A percentile compares a stretch with the other conserved stretches of the same genome.
Conservation (phyloP, 2,329 filamentous ascomycete genomes). For the Dactylellina sp. region DNA sequence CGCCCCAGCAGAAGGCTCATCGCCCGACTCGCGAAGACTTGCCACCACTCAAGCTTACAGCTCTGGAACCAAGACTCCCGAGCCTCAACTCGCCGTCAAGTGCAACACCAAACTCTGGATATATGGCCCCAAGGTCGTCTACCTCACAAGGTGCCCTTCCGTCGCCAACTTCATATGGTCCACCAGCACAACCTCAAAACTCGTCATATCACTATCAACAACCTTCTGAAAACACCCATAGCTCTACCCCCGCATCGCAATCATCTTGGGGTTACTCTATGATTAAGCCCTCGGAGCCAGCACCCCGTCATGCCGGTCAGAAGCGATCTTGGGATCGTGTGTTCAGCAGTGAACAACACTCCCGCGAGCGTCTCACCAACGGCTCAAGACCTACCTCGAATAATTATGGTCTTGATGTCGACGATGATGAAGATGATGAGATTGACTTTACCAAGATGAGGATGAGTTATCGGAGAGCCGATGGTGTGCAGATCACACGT, state of each 20-base stretch:
- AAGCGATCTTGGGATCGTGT: slow-evolving; percentile 60
- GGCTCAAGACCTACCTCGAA: slow-evolving; percentile 58
- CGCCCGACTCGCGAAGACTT: slow-evolving; percentile 52
- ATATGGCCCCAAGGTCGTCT: slow-evolving; percentile 53
- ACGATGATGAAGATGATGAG: slow-evolving; percentile 59
- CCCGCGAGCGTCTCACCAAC: slow-evolving; percentile 59
- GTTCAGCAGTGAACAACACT: slow-evolving; percentile 59
- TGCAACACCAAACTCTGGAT: slow-evolving; percentile 49
- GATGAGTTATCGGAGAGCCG: slow-evolving; percentile 61
- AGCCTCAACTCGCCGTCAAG: slow-evolving; percentile 54
- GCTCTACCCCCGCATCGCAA: slow-evolving; percentile 56
- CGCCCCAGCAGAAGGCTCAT: slow-evolving; percentile 50
- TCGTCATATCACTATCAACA: slow-evolving; percentile 41
- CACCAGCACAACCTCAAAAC: slow-evolving; percentile 40
- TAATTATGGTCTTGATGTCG: slow-evolving; percentile 55
- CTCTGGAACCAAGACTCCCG: slow-evolving; percentile 49
- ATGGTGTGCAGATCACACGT: slow-evolving; percentile 61
- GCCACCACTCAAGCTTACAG: slow-evolving; percentile 52
- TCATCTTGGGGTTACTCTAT: slow-evolving; percentile 57
- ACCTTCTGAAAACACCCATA: slow-evolving; percentile 42
- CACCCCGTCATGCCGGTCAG: slow-evolving; percentile 57
- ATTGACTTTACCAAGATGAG: slow-evolving; percentile 60
- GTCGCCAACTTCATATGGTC: slow-evolving; percentile 58
- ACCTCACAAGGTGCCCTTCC: slow-evolving; percentile 57
- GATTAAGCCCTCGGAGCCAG: slow-evolving; percentile 57